Evolutionary conservation across 2,329 filamentous ascomycete genomes (phyloP), one percentile per base, ranked within the genome.

Genomic region (Penicillium sp.): DNA sequence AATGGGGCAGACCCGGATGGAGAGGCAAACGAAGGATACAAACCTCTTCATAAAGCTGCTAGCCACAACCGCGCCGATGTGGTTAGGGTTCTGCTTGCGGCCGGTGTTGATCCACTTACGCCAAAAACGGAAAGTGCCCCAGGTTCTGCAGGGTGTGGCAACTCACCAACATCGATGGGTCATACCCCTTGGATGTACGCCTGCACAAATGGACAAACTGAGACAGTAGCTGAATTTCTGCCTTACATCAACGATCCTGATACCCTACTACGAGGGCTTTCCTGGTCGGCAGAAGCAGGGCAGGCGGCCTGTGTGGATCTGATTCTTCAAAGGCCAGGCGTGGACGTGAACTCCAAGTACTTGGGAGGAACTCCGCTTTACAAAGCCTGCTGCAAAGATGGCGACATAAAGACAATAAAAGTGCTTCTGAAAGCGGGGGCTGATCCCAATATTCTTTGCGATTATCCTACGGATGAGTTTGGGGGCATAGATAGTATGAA

Each of bases 31-130:
- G 21, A 59, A 37, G 60, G 62, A 45, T 44, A 46, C n/a, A 63
- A 59, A 19, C 57, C 63, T 14, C 55, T 68, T 26, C 64, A 67
- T 47, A n/a, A 46, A 39, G 64, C 66, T 27, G 66, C 64, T 19
- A 29, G 25, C 21, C 13, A 29, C 4, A 63, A 65, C 21, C 59
- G 57, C 27, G 43, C 50, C 21, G 57, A 52, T 4, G 55, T 62
- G n/a, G 62, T 62, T 21, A 65, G 51, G 35, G 26, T 61, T 25
- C 26, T 68, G 19, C 59, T 67, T 26, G 48, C 45, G 11, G 57
- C 56, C 25, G 62, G 62, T 31, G 57, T 59, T 16, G 33, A 57
- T 35, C 62, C 62, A 13, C 25, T 64, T 35, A 64, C 60, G 53
- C 37, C 16, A 61, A 59, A 37, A 53, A 50, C 33, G 26, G 25